These are phyloP conservation scores for Aspergillus persii DNA, from an alignment of 2,329 filamentous ascomycete species.

Conservation along the genomic window DNA sequence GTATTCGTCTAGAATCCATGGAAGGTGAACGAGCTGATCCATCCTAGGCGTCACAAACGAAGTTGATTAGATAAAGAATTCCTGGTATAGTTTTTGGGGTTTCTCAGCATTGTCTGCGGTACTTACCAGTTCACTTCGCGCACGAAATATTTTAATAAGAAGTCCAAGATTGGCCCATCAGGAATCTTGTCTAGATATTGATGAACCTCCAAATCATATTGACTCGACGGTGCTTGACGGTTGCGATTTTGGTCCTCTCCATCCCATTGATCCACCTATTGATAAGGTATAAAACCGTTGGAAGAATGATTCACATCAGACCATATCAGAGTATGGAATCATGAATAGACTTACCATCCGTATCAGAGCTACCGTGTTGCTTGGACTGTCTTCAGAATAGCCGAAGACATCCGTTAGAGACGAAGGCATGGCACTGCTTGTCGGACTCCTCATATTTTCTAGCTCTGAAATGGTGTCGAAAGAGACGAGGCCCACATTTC, in stretches of 20 bases:
- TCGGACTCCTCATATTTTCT: background rate
- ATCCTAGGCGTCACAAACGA: background rate
- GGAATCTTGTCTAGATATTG: background rate
- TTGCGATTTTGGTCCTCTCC: background rate
- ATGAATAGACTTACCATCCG: background rate
- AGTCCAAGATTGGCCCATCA: background rate
- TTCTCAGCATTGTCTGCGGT: background rate
- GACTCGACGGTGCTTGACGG: background rate
- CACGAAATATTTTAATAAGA: constrained; percentile 6
- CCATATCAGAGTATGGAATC: background rate
- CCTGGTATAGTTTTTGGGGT: background rate
- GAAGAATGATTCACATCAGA: too few species aligned
- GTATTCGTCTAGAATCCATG: constrained; percentile 5
- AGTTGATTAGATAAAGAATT: too few species aligned
- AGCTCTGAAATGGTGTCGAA: background rate
- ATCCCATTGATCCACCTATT: background rate
- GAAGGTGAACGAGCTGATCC: constrained; percentile 5
- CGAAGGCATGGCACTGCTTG: background rate
- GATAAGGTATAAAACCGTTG: background rate
- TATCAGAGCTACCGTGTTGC: constrained; percentile 7
- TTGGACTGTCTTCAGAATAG: constrained; percentile 9
- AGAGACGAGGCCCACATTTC: background rate
- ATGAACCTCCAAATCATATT: background rate
- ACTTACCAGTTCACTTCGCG: constrained; percentile 7
- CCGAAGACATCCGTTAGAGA: constrained; percentile 4